These are phyloP conservation scores for Phytophthora syringae DNA, from an alignment of 352 stramenopile genomes.

Conservation along the genomic window DNA sequence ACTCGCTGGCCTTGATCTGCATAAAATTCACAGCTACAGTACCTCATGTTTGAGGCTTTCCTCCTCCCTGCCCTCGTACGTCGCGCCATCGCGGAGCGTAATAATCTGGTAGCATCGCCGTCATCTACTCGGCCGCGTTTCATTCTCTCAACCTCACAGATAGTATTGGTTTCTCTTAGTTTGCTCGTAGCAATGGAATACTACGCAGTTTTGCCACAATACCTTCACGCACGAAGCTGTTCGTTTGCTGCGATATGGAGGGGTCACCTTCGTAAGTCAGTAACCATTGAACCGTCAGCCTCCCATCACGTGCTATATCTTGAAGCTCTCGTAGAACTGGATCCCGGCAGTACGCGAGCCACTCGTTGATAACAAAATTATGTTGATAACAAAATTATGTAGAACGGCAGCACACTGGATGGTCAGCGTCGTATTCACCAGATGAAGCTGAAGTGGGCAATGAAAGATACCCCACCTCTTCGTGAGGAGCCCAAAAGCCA, in stretches of 20 bases:
- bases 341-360: background rate
- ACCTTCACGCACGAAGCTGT: background rate
- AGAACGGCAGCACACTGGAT: background rate
- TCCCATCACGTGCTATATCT: background rate
- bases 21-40: no score
- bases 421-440: background rate
- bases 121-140: no score
- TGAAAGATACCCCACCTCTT: background rate
- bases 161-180: background rate
- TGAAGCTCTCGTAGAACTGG: background rate
- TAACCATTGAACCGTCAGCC: background rate
- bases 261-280: background rate
- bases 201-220: background rate
- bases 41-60: no score
- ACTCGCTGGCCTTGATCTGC: no score
- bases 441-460: background rate
- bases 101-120: no score
- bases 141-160: no score
- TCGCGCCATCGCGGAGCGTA: no score
- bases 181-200: background rate
- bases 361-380: slow-evolving; percentile 2
- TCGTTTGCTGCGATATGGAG: background rate
- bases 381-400: background rate
- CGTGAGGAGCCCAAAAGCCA: background rate
- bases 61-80: no score